Base-by-base conservation (phyloP, 257 asterid species). In the Petunia axillaris region DNA sequence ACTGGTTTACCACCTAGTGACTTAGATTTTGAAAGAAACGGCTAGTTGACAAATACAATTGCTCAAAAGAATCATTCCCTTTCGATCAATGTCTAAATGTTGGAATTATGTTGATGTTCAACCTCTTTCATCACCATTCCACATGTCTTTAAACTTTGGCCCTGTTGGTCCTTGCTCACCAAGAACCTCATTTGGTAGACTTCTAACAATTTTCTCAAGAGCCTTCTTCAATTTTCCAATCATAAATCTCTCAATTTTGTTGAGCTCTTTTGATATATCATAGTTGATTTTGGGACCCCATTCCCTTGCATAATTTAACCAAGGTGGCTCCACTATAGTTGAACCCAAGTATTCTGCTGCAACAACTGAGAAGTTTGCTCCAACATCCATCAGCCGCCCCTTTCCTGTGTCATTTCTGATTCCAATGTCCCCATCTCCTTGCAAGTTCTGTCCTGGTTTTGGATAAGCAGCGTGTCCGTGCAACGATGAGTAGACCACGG, bases 111-210 rank as follows among this genome's bases (percentile, higher is more conserved):
- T 37, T 36, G 6, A n/a, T 46, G 46, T 58, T 67, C 76, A 70
- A 43, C 68, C 64, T 60, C 83, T 80, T 86, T 86, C 87, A 55
- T 86, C 89, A 46, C 76, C 81, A 25, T 37, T 83, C 89, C 89
- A 86, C 58, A 50, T 83, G 44, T 54, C 79, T 65, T 86, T 86
- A 64, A 79, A 63, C 78, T 84, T 86, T 6, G 89, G 89, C 4
- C 89, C 89, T 43, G 16, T 60, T 6, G 87, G 89, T 50, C 89
- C 87, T 48, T 79, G 81, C 71, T 84, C 85, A 1, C 89, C 89
- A 16, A 67, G 76, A 35, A 84, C 63, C 77, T 84, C 87, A 62
- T 40, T 8, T 13, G 89, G 89, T 38, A 86, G 74, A 10, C 38
- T 66, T 75, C 48, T 39, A 73, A 84, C 78, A 36, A 84, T n/a